Conservation (phyloP, 2,329 filamentous ascomycete species). For the Botryosphaeria dothidea region DNA sequence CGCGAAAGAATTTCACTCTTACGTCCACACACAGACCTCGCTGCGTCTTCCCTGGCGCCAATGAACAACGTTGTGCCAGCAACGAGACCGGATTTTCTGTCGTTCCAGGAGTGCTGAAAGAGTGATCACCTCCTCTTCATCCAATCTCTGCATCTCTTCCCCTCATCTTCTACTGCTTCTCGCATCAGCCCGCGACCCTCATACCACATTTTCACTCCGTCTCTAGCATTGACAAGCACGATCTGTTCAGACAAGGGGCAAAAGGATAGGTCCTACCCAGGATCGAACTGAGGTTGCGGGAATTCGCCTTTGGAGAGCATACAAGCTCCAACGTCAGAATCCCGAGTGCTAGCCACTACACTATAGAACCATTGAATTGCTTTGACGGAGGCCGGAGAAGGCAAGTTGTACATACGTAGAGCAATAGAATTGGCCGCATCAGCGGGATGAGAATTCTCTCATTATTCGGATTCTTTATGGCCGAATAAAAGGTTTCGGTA, state of each 20-base stretch:
- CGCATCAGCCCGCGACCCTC: background rate
- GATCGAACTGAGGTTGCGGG: constrained; percentile 11
- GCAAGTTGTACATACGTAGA: background rate
- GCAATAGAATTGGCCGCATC: background rate
- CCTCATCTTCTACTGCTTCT: background rate
- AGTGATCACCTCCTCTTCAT: no score
- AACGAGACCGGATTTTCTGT: no score
- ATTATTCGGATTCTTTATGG: no score
- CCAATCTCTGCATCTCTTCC: no score
- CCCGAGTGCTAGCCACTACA: constrained; percentile 13
- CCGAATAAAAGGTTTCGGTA: no score
- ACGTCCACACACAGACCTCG: no score
- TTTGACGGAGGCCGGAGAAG: background rate
- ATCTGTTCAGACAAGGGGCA: background rate
- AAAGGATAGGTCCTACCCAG: constrained; percentile 4
- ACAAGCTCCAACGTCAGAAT: background rate
- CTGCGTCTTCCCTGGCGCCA: no score
- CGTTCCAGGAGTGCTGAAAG: no score
- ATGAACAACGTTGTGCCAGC: no score
- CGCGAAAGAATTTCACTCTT: background rate
- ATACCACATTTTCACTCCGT: background rate
- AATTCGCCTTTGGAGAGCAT: background rate
- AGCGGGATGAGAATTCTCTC: no score
- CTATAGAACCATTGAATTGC: background rate
- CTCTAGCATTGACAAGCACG: background rate